Evolutionary conservation across 306 rosid species (phyloP).

Genomic region (Medicago ruthenica): DNA sequence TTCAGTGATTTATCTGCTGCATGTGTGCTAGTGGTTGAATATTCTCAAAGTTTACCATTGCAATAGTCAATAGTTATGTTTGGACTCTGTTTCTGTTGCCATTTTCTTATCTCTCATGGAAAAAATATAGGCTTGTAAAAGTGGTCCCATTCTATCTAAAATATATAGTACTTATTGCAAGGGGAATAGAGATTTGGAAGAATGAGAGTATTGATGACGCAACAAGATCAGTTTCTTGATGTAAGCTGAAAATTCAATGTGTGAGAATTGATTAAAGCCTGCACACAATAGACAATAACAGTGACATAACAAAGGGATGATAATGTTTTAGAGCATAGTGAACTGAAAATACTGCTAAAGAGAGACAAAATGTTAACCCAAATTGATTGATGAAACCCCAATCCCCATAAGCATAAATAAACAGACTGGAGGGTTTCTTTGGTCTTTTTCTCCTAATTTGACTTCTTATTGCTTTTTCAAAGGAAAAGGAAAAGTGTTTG

Average conservation of each 20-base stretch:
- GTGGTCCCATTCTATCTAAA: no score
- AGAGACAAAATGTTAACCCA: constrained; percentile 55
- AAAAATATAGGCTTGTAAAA: no score
- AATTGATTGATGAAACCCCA: constrained; percentile 42
- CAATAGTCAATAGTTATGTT: no score
- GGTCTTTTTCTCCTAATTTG: constrained; percentile 51
- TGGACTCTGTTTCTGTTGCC: no score
- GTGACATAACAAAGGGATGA: constrained; percentile 45
- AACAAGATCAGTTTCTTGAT: constrained; percentile 14
- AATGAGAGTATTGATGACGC: constrained; percentile 36
- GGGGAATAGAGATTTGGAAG: constrained; percentile 22
- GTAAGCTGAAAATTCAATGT: constrained; percentile 45
- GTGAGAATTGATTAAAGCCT: constrained; percentile 50
- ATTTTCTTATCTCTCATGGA: no score
- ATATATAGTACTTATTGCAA: not conserved
- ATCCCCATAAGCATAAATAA: constrained; percentile 41
- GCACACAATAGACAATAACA: constrained; percentile 48
- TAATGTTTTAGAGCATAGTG: constrained; percentile 40
- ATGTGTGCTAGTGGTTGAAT: not conserved
- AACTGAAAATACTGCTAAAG: constrained; percentile 27
- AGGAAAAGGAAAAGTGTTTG: constrained; percentile 42
- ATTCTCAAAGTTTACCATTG: no score
- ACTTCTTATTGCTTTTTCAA: constrained; percentile 41
- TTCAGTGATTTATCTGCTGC: not conserved
- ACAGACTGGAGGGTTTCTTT: not conserved